Evolutionary conservation across 2,329 filamentous ascomycete genomes (phyloP).

Genomic region (Incumbomyces delicatus): DNA sequence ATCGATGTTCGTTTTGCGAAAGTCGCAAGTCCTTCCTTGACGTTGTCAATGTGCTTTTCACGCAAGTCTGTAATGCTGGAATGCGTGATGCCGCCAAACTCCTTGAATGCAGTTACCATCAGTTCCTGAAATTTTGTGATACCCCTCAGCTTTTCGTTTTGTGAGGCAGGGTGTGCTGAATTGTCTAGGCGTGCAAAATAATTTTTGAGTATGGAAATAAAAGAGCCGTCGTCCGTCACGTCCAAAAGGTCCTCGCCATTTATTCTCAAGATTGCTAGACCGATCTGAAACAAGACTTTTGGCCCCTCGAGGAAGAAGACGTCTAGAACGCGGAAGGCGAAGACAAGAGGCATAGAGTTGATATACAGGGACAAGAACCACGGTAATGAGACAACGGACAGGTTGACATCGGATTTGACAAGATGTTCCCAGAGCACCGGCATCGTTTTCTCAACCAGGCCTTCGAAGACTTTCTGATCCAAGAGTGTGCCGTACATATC

Average conservation of each 20-base stretch:
- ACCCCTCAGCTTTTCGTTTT: conserved; percentile 85
- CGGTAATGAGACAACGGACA: conserved; percentile 91
- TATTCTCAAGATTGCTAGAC: conserved; percentile 89
- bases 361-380: conserved; percentile 98
- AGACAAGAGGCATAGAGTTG: conserved; percentile 98
- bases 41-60: conserved; percentile 84
- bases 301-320: conserved; percentile 98
- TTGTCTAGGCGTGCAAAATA: conserved; percentile 92
- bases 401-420: conserved; percentile 91
- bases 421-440: conserved; percentile 96
- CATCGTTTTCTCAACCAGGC: conserved; percentile 97
- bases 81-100: conserved; percentile 92
- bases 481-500: conserved; percentile 98
- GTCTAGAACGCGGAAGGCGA: conserved; percentile 90
- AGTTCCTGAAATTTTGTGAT: conserved; percentile 96
- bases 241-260: conserved; percentile 95
- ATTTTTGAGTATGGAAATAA: conserved; percentile 89
- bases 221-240: conserved; percentile 86
- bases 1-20: conserved; percentile 97
- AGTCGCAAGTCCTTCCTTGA: conserved; percentile 90
- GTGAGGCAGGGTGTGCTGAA: conserved; percentile 88
- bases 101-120: conserved; percentile 98
- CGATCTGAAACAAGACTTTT: conserved; percentile 94
- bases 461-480: conserved; percentile 96
- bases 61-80: conserved; percentile 81